Evolutionary conservation across 768 basidiomycete genomes (phyloP).

Genomic region (Trametes gibbosa): DNA sequence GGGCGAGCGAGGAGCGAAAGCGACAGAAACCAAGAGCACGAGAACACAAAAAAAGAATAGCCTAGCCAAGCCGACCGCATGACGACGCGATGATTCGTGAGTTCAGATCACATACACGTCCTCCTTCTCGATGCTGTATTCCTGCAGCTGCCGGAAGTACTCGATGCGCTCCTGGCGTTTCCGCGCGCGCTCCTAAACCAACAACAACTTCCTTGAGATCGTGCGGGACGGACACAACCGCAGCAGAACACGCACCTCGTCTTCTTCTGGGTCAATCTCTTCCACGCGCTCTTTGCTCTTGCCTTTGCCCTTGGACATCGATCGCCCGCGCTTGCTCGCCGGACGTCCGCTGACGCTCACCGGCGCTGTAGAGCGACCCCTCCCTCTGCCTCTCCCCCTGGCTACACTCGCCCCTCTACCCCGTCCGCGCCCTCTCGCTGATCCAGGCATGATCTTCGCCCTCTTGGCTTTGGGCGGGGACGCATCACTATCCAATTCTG

Average conservation of each 20-base stretch:
- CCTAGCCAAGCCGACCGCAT: constrained; percentile 28
- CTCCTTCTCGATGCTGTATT: constrained; percentile 29
- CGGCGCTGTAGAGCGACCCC: not conserved
- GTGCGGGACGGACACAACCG: not conserved
- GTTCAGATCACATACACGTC: constrained; percentile 49
- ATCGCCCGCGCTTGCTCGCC: constrained; percentile 13
- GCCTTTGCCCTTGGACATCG: constrained; percentile 14
- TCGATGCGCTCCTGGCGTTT: constrained; percentile 25
- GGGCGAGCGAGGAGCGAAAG: not conserved
- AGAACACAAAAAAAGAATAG: not conserved
- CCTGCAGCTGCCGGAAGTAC: constrained; percentile 26
- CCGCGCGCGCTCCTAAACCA: constrained; percentile 21
- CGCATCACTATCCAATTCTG: constrained; percentile 1
- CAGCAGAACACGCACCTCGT: constrained; percentile 20
- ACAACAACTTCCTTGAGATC: not conserved
- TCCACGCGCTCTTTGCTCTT: constrained; percentile 12
- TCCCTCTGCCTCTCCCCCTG: constrained; percentile 12
- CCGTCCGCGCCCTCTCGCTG: not conserved
- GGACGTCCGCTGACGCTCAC: constrained; percentile 1
- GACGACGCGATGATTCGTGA: not conserved
- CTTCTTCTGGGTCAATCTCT: constrained; percentile 21
- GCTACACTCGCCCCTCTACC: not conserved
- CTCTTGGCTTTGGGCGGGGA: constrained; percentile 10
- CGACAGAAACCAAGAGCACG: not conserved
- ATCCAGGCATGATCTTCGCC: not conserved